Conservation (phyloP, 2,329 filamentous ascomycete genomes). For the Sarocladium oryzae region DNA sequence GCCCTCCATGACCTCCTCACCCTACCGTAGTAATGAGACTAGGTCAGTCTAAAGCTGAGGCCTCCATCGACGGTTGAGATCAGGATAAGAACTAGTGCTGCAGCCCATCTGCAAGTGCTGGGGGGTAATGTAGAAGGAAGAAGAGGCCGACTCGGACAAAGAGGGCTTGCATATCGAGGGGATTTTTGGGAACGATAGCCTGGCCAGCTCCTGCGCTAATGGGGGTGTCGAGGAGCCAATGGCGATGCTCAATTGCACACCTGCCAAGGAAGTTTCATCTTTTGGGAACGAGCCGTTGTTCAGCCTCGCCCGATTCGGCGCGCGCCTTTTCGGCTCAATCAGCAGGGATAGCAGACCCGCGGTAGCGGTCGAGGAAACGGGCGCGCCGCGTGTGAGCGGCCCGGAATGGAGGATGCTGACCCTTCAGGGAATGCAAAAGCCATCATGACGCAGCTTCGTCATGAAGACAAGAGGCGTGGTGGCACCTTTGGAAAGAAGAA, state of each 20-base stretch:
- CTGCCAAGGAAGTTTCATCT: neutral
- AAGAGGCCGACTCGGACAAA: neutral
- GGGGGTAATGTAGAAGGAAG: neutral
- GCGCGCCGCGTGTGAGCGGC: neutral
- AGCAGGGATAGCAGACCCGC: neutral
- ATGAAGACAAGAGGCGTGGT: no score
- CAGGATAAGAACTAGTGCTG: no score
- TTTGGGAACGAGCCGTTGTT: neutral
- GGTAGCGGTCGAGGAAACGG: neutral
- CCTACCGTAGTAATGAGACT: no score
- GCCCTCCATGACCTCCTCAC: no score
- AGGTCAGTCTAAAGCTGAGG: no score
- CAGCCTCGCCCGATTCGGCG: constrained; percentile 1
- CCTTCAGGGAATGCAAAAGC: no score
- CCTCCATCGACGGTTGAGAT: no score
- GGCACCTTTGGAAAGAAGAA: no score
- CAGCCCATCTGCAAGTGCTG: no score
- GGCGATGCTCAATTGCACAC: neutral
- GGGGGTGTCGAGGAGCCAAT: neutral
- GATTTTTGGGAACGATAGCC: no score
- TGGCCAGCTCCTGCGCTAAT: neutral
- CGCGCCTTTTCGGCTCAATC: neutral
- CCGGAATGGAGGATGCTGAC: neutral
- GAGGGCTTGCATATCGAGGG: no score
- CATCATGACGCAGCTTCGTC: no score